A percentile compares a stretch with the other conserved stretches of the same genome.
phyloP scores from a whole-genome alignment of 2,329 filamentous ascomycete species.

The Lasiodiplodia hormozganensis region DNA sequence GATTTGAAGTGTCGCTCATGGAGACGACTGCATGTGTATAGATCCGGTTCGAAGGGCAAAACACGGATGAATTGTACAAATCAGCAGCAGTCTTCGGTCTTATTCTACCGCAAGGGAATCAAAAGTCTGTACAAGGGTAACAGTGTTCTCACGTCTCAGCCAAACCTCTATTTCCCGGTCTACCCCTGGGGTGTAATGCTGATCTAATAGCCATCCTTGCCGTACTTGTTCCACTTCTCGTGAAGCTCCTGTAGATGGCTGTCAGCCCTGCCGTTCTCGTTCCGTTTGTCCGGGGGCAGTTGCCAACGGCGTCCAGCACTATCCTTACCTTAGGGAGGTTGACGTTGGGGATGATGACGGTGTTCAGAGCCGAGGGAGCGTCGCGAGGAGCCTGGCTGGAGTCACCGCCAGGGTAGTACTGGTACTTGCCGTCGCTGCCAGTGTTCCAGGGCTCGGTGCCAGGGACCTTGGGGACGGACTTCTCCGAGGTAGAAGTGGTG shows the following conservation, averaged over 20 bases:
- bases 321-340: slow-evolving; percentile 74
- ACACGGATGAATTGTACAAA: neutral
- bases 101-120: slow-evolving; percentile 29
- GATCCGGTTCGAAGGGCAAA: neutral
- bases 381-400: slow-evolving; percentile 76
- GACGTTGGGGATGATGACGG: slow-evolving; percentile 91
- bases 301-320: neutral
- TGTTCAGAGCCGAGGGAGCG: slow-evolving; percentile 93
- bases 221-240: slow-evolving; percentile 99
- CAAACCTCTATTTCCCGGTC: slow-evolving; percentile 16
- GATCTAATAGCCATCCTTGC: slow-evolving; percentile 84
- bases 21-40: neutral
- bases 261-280: slow-evolving; percentile 3
- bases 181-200: neutral
- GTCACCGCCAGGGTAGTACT: slow-evolving; percentile 81
- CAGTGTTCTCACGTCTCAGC: neutral
- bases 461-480: slow-evolving; percentile 73
- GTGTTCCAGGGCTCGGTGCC: slow-evolving; percentile 92
- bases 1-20: neutral
- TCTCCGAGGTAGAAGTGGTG: slow-evolving; percentile 83
- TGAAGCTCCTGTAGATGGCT: slow-evolving; percentile 73
- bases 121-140: slow-evolving; percentile 27
- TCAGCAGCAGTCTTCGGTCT: slow-evolving; percentile 10
- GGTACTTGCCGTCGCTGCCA: slow-evolving; percentile 65
- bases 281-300: neutral